Base-by-base conservation (phyloP, 2,329 filamentous ascomycete genomes). In the Fusarium sp. region DNA sequence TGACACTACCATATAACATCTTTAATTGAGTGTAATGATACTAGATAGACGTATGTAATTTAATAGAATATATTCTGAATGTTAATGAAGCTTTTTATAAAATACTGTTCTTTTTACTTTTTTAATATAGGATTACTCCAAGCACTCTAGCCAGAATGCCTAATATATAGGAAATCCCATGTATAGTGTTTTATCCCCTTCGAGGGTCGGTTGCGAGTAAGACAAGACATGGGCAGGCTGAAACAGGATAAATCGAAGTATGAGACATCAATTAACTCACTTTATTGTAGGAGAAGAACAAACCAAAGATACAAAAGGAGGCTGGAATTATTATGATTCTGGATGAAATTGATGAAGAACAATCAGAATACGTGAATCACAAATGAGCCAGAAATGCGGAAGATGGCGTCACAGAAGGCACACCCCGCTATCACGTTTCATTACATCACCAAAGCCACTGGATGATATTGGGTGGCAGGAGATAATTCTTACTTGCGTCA, bases 361-460 rank as follows among this genome's bases (percentile, higher is more conserved):
- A 35, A 17, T 35, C 15, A n/a, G 15, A 35, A n/a, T 35, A n/a
- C 17, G 27, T 30, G 27, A 30, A 33, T 33, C 30, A 33, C 13
- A 33, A 15, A 33, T 49, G 25, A 48, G 58, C 39, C 45, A 54
- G 43, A 51, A 30, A 41, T 17, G 33, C 14, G 47, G 30, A 7
- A 40, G 33, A 62, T 68, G 54, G 58, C 51, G 57, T 47, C 54
- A 66, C 50, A 41, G 40, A 32, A 54, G 40, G 43, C 23, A 54
- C 45, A 51, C 65, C 64, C 67, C 64, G 49, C 67, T 32, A 57
- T 54, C 27, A 39, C 43, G 23, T 48, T 61, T 58, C 11, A 71
- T 71, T 71, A 71, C 68, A 71, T 69, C 68, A 71, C 49, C 57
- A 30, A 57, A 50, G 64, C 41, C 47, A 35, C 30, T 19, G 22